Percentiles rank a stretch among this genome's conserved stretches.
phyloP scores from a whole-genome alignment of 2,329 filamentous ascomycete genomes.

The Alternaria brassicicola region DNA sequence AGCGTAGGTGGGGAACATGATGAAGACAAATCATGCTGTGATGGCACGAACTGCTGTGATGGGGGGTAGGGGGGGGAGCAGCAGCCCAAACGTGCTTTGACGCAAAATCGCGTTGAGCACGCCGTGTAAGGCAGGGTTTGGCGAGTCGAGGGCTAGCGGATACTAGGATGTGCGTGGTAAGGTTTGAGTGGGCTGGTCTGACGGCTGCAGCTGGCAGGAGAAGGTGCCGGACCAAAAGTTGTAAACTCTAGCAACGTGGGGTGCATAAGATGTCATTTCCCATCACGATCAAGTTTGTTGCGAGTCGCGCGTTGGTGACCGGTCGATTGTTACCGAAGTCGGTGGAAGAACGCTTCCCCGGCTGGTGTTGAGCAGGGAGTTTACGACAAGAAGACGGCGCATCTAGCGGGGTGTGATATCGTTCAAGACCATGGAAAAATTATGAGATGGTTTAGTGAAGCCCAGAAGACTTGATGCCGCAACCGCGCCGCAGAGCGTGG shows the following conservation, averaged over 20 bases:
- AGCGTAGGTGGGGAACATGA: slow-evolving; percentile 9
- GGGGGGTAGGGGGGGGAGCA: slow-evolving; percentile 20
- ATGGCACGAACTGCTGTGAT: slow-evolving; percentile 5
- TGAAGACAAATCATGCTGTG: slow-evolving; percentile 19
- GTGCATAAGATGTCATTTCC: slow-evolving; percentile 33
- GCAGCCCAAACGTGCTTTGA: slow-evolving; percentile 41
- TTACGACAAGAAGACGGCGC: neutral
- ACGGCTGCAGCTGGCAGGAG: slow-evolving; percentile 39
- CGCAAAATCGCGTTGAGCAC: slow-evolving; percentile 35
- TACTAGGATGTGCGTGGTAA: slow-evolving; percentile 22
- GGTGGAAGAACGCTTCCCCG: neutral
- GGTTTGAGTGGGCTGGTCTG: slow-evolving; percentile 11
- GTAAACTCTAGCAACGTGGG: slow-evolving; percentile 34
- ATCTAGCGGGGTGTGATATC: slow-evolving; percentile 9
- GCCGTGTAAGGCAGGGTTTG: slow-evolving; percentile 34
- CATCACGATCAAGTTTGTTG: slow-evolving; percentile 23
- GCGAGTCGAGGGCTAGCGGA: slow-evolving; percentile 29
- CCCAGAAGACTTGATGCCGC: neutral
- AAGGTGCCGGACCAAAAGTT: slow-evolving; percentile 31
- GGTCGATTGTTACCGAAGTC: slow-evolving; percentile 10
- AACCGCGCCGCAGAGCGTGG: slow-evolving; percentile 4
- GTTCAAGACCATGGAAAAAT: slow-evolving; percentile 7
- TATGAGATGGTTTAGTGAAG: neutral
- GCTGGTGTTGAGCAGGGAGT: neutral
- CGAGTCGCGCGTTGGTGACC: slow-evolving; percentile 20